A percentile compares a stretch with the other conserved stretches of the same genome.
Evolutionary conservation across 2,329 filamentous ascomycete genomes (phyloP).

Genomic region (Ophiostoma novo-ulmi): DNA sequence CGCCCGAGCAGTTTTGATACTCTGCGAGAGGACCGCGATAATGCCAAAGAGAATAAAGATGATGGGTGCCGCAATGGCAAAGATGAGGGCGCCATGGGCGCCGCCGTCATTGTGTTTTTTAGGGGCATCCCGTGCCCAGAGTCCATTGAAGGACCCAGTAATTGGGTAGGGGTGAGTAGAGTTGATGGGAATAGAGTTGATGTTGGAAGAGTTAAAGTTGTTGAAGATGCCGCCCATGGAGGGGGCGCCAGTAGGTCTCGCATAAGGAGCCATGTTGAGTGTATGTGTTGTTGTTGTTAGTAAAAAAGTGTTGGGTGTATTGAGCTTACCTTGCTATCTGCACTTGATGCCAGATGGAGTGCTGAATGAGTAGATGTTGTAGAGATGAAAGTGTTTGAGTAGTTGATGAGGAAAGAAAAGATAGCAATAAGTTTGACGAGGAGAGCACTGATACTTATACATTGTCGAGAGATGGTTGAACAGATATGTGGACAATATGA

Average conservation of each 20-base stretch:
- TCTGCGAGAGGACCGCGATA: background rate
- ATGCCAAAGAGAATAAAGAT: background rate
- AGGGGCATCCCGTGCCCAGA: background rate
- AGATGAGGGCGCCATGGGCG: background rate
- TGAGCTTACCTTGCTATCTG: background rate
- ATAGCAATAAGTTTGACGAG: background rate
- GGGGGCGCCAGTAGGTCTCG: background rate
- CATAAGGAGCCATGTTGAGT: background rate
- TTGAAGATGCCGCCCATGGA: slow-evolving; percentile 10
- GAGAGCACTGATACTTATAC: background rate
- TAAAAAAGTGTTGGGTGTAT: background rate
- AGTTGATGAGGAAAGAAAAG: background rate
- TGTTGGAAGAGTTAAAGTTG: background rate
- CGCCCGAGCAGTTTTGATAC: background rate
- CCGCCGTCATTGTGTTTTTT: background rate
- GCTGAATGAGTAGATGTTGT: background rate
- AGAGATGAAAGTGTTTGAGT: background rate
- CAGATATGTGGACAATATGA: background rate
- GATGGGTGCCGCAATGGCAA: background rate
- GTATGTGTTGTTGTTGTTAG: background rate
- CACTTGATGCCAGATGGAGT: background rate
- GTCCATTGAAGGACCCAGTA: background rate
- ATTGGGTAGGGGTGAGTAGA: background rate
- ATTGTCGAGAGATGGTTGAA: background rate
- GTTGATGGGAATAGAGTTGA: background rate